Base-by-base conservation (phyloP, 352 stramenopile species). In the Phytophthora megakarya region DNA sequence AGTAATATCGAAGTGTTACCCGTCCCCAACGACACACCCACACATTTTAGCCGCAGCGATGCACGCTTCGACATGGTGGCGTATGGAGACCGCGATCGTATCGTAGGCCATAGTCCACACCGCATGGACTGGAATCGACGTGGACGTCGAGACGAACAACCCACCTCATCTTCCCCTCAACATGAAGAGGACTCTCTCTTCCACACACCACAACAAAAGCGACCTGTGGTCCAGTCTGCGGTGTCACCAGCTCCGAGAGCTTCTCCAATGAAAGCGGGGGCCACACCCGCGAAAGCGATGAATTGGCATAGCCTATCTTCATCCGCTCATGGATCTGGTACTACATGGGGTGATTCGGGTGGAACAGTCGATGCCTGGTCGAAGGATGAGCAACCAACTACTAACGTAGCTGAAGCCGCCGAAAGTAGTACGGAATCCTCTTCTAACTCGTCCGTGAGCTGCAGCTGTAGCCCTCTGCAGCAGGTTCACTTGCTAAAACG, bases 401-500 rank as follows among this genome's bases (percentile, higher is more conserved):
- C 68, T 42, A 23, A 26, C 1, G 39, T 69, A 13, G 50, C 48
- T 15, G 43, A 55, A 22, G 53, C 28, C 8, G 40, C 37, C 13
- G 32, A 44, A 49, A 67, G 46, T 42, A 69, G 16, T 30, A 65
- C 55, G 18, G 49, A 67, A 13, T 64, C 42, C 2, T 71, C 61
- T 7, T 69, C 61, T 0, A 46, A 56, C 33, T 71, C 56, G 9
- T 72, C 53, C 30, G 46, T 40, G n/a, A 37, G 21, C 12, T 65
- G 26, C 45, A 78, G 43, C 32, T 33, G 44, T 1, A 62, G 23
- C 37, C 63, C 23, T 21, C n/a, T 43, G 32, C 61, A 74, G 21
- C 71, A 75, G 18, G 54, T 91, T 35, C 72, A 86, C 21, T 75
- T 90, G 25, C 40, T 94, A 40, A 80, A 88, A 54, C 75, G 84